Percentiles rank a stretch among this genome's conserved stretches.
phyloP scores from a whole-genome alignment of 106 monocot species.

The Phalaenopsis equestris region DNA sequence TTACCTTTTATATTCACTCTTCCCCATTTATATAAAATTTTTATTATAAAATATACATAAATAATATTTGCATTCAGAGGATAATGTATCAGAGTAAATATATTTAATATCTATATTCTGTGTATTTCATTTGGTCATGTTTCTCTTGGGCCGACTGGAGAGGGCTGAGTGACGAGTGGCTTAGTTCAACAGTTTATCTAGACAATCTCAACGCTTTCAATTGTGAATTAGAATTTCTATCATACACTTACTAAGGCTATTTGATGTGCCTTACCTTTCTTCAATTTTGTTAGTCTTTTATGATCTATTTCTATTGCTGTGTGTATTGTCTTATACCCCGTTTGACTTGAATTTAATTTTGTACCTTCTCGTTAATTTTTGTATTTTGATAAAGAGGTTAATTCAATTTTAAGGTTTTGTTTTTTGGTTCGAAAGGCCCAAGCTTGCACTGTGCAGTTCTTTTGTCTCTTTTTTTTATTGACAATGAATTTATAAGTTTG shows the following conservation, averaged over 20 bases:
- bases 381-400: not conserved
- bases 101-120: too few species aligned
- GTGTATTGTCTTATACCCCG: not conserved
- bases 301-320: not conserved
- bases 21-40: too few species aligned
- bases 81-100: too few species aligned
- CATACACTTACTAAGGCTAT: not conserved
- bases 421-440: not conserved
- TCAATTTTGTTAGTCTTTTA: not conserved
- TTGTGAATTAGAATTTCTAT: too few species aligned
- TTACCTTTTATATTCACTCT: too few species aligned
- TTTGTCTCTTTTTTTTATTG: not conserved
- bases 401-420: not conserved
- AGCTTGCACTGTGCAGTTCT: not conserved
- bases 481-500: not conserved
- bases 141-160: too few species aligned
- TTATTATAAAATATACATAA: too few species aligned
- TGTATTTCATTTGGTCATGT: too few species aligned
- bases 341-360: not conserved
- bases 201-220: too few species aligned
- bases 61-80: too few species aligned
- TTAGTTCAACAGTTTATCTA: too few species aligned
- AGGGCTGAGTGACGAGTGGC: too few species aligned
- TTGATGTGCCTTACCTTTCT: not conserved
- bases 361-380: not conserved